A percentile compares a stretch with the other conserved stretches of the same genome.
These are phyloP conservation scores for Micromonas commoda DNA, from an alignment of 139 green algal species.

Conservation along the genomic window DNA sequence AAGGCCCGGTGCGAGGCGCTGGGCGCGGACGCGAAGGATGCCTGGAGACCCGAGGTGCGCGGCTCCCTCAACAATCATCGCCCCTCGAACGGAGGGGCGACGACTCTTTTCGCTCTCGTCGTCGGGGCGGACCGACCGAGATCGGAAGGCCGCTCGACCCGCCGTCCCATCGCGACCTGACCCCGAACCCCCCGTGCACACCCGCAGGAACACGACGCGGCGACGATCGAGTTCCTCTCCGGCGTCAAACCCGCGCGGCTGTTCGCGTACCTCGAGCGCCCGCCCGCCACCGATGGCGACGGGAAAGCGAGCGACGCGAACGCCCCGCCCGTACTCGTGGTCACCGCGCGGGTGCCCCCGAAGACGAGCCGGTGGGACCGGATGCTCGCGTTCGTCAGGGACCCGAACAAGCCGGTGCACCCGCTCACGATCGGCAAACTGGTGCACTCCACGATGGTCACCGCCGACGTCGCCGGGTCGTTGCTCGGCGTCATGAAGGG, in stretches of 20 bases:
- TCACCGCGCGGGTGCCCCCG: not conserved
- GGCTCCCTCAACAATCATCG: too few relatives aligned
- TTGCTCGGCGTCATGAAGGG: slow-evolving; percentile 60
- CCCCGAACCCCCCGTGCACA: too few relatives aligned
- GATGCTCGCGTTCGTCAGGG: slow-evolving; percentile 57
- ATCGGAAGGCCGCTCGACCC: too few relatives aligned
- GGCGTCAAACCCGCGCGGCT: not conserved
- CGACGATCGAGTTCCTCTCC: slow-evolving; percentile 7
- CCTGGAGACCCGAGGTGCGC: too few relatives aligned
- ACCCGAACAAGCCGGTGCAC: slow-evolving; percentile 52
- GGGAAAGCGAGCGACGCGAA: not conserved
- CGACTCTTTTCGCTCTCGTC: too few relatives aligned
- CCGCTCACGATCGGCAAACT: slow-evolving; percentile 46
- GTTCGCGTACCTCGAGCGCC: slow-evolving; percentile 18
- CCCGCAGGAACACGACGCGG: not conserved
- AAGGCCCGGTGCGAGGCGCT: not conserved
- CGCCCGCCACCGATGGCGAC: not conserved
- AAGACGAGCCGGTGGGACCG: slow-evolving; percentile 8
- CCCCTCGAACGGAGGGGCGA: too few relatives aligned
- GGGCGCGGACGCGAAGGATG: not conserved
- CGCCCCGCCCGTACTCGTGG: too few relatives aligned
- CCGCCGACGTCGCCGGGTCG: slow-evolving; percentile 42
- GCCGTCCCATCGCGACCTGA: too few relatives aligned
- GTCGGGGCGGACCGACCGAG: too few relatives aligned
- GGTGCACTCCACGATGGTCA: slow-evolving; percentile 49